Base-by-base conservation (phyloP, 2,329 filamentous ascomycete genomes). In the Sporothrix phasma region DNA sequence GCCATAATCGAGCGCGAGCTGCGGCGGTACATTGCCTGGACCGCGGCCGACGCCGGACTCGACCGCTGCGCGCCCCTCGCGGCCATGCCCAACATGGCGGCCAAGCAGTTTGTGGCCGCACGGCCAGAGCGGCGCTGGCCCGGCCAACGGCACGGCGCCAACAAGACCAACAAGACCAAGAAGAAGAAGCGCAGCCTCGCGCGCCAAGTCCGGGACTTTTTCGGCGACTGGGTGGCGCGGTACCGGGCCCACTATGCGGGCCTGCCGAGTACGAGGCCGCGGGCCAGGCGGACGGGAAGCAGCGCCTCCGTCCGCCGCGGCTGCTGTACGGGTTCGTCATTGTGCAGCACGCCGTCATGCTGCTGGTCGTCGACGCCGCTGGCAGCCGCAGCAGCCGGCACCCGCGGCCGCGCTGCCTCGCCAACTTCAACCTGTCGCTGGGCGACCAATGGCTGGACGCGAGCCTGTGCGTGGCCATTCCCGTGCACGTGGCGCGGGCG, bases 271-370 rank as follows among this genome's bases (percentile, higher is more conserved):
- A 60, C n/a, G n/a, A 24, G n/a, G n/a, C n/a, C 17, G 47, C 59
- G 26, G 53, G 43, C 3, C 22, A 19, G 10, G 46, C 22, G 1
- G 49, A n/a, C 2, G 17, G 4, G n/a, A 24, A 62, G 24, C 39
- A 10, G 24, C 66, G 63, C 2, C 51, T 68, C 5, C 65, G 64
- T 15, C 63, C 67, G 22, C 72, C 73, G 0, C 72, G 74, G 5
- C 69, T 74, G 10, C 68, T 76, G n/a, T 75, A 72, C 64, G 71
- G 69, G 6, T 74, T 84, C 76, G 69, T 82, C 74, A 69, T 84
- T 74, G 46, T 75, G 74, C 66, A 84, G 73, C 74, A 85, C 78
- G 71, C 84, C 74, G 72, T 75, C 13, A 68, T 75, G 63, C 68
- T 76, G 22, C 68, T 73, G 17, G 84, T 81, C 62, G 73, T 78